Conservation (phyloP, 2,329 filamentous ascomycete genomes). For the Aspergillus pseudoterreus region DNA sequence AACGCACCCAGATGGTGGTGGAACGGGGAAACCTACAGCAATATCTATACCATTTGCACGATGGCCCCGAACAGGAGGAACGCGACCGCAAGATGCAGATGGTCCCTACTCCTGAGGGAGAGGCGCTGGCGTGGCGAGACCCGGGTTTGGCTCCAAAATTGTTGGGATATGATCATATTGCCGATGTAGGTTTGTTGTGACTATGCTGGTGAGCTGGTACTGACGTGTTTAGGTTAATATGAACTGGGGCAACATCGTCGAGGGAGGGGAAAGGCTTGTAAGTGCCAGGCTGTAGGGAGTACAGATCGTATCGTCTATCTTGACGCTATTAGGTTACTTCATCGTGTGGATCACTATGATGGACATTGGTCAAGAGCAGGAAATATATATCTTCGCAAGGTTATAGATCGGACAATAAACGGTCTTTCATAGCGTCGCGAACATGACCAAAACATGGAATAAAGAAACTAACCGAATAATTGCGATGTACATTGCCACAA, state of each 20-base stretch:
- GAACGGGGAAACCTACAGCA: constrained; percentile 59
- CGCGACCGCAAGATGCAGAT: constrained; percentile 47
- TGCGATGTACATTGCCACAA: too few relatives aligned
- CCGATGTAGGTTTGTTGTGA: constrained; percentile 27
- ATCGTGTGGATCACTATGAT: background rate
- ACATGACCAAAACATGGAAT: too few relatives aligned
- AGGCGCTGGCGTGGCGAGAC: constrained; percentile 44
- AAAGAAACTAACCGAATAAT: too few relatives aligned
- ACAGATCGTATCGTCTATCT: background rate
- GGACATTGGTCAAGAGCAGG: too few relatives aligned
- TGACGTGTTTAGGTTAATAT: constrained; percentile 2
- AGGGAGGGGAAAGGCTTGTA: background rate
- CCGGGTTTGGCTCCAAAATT: constrained; percentile 36
- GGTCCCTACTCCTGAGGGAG: constrained; percentile 35
- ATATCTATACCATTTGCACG: constrained; percentile 58
- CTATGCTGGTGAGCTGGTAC: background rate
- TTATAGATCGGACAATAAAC: background rate
- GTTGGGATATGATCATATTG: constrained; percentile 39
- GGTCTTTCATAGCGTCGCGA: background rate
- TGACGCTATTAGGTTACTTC: background rate
- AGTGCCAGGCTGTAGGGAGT: background rate
- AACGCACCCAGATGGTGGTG: constrained; percentile 59
- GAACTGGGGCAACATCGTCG: background rate
- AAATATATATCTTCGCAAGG: too few relatives aligned
- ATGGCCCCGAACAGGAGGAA: constrained; percentile 55